Percentiles rank a stretch among this genome's conserved stretches.
Evolutionary conservation across 257 asterid genomes (phyloP).

Genomic region (Verbascum thapsus): DNA sequence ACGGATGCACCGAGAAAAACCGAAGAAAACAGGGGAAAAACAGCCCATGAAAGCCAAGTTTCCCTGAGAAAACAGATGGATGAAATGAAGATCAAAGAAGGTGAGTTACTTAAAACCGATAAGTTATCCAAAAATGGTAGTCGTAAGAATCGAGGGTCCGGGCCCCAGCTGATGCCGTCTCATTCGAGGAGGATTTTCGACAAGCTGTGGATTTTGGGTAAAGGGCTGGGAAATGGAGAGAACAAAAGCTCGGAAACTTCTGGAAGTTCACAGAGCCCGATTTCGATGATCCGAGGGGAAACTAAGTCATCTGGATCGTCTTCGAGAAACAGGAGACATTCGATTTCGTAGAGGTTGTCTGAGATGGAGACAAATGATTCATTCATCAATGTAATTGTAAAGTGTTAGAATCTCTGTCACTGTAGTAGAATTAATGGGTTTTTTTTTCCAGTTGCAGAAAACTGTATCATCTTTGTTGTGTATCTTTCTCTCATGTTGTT

Average conservation of each 20-base stretch:
- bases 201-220: constrained; percentile 72
- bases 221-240: constrained; percentile 55
- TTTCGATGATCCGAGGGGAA: constrained; percentile 58
- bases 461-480: constrained; percentile 26
- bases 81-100: constrained; percentile 56
- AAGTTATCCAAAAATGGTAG: constrained; percentile 48
- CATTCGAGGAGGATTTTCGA: constrained; percentile 86
- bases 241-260: constrained; percentile 86
- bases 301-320: constrained; percentile 50
- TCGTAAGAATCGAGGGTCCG: constrained; percentile 56
- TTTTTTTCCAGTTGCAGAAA: constrained; percentile 27
- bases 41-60: constrained; percentile 39
- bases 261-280: constrained; percentile 85
- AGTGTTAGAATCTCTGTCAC: constrained; percentile 36
- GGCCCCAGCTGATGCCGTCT: constrained; percentile 70
- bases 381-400: constrained; percentile 36
- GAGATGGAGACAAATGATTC: constrained; percentile 11
- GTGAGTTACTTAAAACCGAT: constrained; percentile 36
- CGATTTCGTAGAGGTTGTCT: constrained; percentile 56
- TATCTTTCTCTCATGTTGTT: constrained; percentile 9
- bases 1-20: constrained; percentile 37
- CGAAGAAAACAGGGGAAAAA: constrained; percentile 47
- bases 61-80: constrained; percentile 53
- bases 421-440: constrained; percentile 22
- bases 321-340: constrained; percentile 72